phyloP scores from a whole-genome alignment of 345 rosid genomes.

The Eucalyptus sideroxylon region DNA sequence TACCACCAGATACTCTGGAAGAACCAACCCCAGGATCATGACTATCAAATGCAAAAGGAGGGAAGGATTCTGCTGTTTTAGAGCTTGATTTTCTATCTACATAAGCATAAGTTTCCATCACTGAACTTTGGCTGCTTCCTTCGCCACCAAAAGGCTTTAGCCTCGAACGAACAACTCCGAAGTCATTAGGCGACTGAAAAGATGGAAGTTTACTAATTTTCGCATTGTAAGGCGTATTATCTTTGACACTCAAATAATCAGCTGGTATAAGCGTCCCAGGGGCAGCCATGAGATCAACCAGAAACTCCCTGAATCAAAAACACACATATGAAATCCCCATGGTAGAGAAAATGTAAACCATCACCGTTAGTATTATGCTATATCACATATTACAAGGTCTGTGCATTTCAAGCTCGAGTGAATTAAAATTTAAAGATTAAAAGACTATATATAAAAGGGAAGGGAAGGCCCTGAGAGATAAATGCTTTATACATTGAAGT shows the following conservation, averaged over 20 bases:
- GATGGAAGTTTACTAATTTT: conserved; percentile 29
- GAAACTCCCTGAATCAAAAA: conserved; percentile 72
- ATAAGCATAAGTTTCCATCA: conserved; percentile 11
- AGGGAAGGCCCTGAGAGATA: neutral
- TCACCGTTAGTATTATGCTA: neutral
- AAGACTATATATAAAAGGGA: neutral
- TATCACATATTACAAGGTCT: neutral
- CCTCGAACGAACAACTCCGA: conserved; percentile 18
- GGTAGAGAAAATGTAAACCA: neutral
- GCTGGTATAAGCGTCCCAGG: conserved; percentile 99
- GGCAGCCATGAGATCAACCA: conserved; percentile 99
- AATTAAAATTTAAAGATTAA: neutral
- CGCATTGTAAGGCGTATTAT: conserved; percentile 35
- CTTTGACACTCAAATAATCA: conserved; percentile 60
- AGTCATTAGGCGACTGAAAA: conserved; percentile 26
- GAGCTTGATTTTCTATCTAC: conserved; percentile 23
- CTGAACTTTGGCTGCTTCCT: conserved; percentile 50
- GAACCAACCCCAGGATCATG: conserved; percentile 37
- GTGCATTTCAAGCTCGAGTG: neutral
- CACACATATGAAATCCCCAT: neutral
- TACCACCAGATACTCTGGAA: conserved; percentile 29
- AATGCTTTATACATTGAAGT: neutral
- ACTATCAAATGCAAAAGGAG: conserved; percentile 14
- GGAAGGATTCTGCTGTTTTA: conserved; percentile 15
- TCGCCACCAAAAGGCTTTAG: conserved; percentile 49